Evolutionary conservation across 148 eudicot species (phyloP), one percentile per base, ranked within the genome.

Genomic region (Nepenthes mirabilis): DNA sequence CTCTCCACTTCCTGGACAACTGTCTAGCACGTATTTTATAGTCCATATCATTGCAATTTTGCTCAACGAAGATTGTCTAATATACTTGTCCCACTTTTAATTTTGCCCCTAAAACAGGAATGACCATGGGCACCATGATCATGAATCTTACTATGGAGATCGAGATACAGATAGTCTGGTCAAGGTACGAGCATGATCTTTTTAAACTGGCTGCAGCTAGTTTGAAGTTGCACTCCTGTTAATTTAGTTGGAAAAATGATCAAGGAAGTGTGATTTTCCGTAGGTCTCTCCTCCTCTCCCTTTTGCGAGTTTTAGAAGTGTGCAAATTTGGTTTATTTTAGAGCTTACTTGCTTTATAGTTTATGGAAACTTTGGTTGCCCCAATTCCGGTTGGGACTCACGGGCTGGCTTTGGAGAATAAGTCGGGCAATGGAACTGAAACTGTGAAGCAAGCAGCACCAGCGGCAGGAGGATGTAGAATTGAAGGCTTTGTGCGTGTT

Each of bases 401-500:
- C 36, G 69, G 49, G 52, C 66, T 69, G 60, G 84, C 79, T 63
- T 71, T 75, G 43, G 87, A 76, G 64, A 68, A 75, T 68, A 72
- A 74, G 45, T 60, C 80, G 32, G 65, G 5, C 68, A 67, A 75
- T 63, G 55, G 37, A 47, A 73, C 77, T 43, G 72, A 77, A 49
- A 71, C 62, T 52, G 35, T 60, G 33, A 88, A 86, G 80, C 76
- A 83, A 68, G 88, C 88, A 65, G 99, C 95, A 45, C 95, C 96
- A 70, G 63, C 65, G 55, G 53, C 88, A 36, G 96, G 91, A 77
- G 96, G 99, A 52, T 93, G 99, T 70, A 88, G 91, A 76, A 65
- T 93, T 58, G 99, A 93, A 77, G 99, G 99, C 52, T 88, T 84
- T 82, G 95, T 93, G 70, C 89, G 88, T 68, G 96, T 86, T 66